Conservation (phyloP, 805 yeast species). For the Metahyphopichia silvanorum region DNA sequence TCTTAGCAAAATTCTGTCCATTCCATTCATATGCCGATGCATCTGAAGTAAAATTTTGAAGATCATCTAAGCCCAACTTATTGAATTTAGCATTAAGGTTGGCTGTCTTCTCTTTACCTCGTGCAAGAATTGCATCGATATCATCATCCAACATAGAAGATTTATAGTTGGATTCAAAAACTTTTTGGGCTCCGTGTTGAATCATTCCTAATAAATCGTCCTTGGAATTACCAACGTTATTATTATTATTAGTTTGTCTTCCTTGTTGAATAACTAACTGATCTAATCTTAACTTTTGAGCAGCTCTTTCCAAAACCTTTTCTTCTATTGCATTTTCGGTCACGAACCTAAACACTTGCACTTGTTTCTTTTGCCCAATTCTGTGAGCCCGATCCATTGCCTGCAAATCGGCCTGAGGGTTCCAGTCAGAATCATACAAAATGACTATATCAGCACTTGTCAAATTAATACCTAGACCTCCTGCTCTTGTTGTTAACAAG, state of each 20-base stretch:
- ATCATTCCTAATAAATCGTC: conserved; percentile 93
- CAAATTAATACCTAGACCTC: conserved; percentile 92
- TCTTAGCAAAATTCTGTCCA: conserved; percentile 77
- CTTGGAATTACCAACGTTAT: conserved; percentile 54
- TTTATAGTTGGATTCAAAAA: conserved; percentile 54
- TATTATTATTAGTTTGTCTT: conserved; percentile 46
- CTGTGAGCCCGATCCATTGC: conserved; percentile 99
- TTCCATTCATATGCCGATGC: conserved; percentile 96
- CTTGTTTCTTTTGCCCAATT: conserved; percentile 96
- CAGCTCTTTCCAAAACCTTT: conserved; percentile 92
- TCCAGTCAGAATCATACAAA: conserved; percentile 93
- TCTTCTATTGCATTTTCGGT: conserved; percentile 97
- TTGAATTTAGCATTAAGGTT: conserved; percentile 78
- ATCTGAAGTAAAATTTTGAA: conserved; percentile 87
- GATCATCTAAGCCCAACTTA: conserved; percentile 85
- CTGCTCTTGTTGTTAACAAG: conserved; percentile 90
- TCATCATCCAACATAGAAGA: conserved; percentile 52
- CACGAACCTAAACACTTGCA: conserved; percentile 84
- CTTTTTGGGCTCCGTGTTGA: conserved; percentile 92
- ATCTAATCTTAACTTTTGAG: conserved; percentile 87
- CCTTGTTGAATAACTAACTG: conserved; percentile 97
- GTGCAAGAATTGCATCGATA: conserved; percentile 75
- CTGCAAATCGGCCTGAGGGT: conserved; percentile 96
- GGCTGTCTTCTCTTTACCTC: conserved; percentile 81
- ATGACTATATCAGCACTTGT: conserved; percentile 91